Percentiles rank a stretch among this genome's conserved stretches.
Evolutionary conservation across 495 filamentous ascomycete species (phyloP).

Genomic region (Durotheca rogersii): DNA sequence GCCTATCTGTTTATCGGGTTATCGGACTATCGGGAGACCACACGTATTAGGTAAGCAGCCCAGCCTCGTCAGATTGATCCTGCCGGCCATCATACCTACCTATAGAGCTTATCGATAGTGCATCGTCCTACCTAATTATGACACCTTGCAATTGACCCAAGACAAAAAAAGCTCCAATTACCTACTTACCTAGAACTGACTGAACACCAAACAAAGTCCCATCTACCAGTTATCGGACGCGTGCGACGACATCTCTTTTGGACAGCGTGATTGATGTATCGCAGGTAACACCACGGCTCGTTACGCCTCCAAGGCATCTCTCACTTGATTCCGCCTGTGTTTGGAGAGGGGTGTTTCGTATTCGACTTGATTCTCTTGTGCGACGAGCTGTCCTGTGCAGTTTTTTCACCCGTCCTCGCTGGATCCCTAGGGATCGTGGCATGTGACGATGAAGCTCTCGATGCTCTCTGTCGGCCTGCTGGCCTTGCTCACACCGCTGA

Average conservation of each 20-base stretch:
- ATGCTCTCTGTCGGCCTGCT: conserved; percentile 56
- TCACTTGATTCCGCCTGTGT: too few species aligned
- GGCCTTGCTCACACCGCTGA: conserved; percentile 59
- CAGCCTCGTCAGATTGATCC: too few species aligned
- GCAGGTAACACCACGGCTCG: conserved; percentile 10
- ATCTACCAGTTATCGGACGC: conserved; percentile 3
- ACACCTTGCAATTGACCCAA: background rate
- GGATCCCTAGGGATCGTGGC: too few species aligned
- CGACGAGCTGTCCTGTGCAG: too few species aligned
- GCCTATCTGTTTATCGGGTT: too few species aligned
- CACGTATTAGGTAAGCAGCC: too few species aligned
- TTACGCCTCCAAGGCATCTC: conserved; percentile 19
- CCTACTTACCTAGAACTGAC: background rate
- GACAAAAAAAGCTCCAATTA: background rate
- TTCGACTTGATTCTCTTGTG: too few species aligned
- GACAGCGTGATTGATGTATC: conserved; percentile 22
- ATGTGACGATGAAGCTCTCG: conserved; percentile 54
- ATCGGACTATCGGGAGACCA: too few species aligned
- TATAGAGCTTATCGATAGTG: too few species aligned
- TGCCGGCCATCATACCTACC: too few species aligned
- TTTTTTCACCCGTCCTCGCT: too few species aligned
- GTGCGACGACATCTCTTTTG: background rate
- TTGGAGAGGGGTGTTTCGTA: background rate
- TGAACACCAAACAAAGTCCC: conserved; percentile 7
- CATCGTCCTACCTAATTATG: background rate